phyloP scores from a whole-genome alignment of 352 stramenopile genomes.

The Elongisporangium prolatum region DNA sequence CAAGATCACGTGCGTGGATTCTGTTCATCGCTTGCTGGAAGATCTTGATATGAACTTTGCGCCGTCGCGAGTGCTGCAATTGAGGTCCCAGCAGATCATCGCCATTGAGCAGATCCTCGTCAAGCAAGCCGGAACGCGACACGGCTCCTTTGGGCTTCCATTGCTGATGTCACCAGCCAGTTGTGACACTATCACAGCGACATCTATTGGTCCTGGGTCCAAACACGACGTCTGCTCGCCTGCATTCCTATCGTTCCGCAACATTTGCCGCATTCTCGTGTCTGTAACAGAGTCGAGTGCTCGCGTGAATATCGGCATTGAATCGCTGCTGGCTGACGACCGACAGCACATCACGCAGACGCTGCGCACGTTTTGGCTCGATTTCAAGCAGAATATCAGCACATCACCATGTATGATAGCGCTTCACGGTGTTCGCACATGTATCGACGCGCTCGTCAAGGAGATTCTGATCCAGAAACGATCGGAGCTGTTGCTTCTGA shows the following conservation, averaged over 20 bases:
- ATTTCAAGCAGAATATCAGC: slow-evolving; percentile 39
- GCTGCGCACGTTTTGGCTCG: slow-evolving; percentile 42
- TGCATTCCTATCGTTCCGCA: slow-evolving; percentile 39
- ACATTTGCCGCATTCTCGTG: slow-evolving; percentile 36
- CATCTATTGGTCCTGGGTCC: slow-evolving; percentile 9
- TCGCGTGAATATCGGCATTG: slow-evolving; percentile 36
- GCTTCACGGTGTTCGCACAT: slow-evolving; percentile 22
- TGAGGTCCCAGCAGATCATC: slow-evolving; percentile 54
- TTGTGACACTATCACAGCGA: background rate
- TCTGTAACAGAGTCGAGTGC: slow-evolving; percentile 20
- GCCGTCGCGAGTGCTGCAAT: slow-evolving; percentile 32
- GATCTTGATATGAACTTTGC: slow-evolving; percentile 35
- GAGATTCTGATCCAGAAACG: slow-evolving; percentile 32
- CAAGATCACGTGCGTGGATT: background rate
- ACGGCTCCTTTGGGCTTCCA: background rate
- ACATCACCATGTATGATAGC: slow-evolving; percentile 9
- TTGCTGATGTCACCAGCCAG: background rate
- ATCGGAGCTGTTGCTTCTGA: slow-evolving; percentile 40
- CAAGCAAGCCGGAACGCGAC: background rate
- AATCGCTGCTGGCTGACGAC: slow-evolving; percentile 44
- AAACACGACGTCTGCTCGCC: slow-evolving; percentile 15
- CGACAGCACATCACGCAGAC: slow-evolving; percentile 25
- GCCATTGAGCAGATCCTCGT: slow-evolving; percentile 12
- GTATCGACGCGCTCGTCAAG: slow-evolving; percentile 23
- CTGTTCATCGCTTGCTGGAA: background rate